Conservation (phyloP, 2,329 filamentous ascomycete species). For the Tolypocladium guangdongense region DNA sequence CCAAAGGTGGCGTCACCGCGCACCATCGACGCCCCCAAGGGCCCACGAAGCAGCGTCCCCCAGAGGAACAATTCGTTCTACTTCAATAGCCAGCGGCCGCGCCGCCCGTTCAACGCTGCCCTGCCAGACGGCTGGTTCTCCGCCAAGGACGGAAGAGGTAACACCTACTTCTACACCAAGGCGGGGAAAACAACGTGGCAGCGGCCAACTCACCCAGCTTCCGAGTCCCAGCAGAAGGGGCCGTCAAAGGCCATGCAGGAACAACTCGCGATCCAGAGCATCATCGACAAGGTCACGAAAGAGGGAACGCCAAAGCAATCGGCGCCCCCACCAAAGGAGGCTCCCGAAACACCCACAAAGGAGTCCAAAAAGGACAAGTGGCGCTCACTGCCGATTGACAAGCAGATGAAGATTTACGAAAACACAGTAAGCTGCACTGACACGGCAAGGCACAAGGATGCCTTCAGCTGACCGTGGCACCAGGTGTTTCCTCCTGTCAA, state of each 20-base stretch:
- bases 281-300: slow-evolving; percentile 75
- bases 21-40: slow-evolving; percentile 43
- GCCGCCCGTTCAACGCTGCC: slow-evolving; percentile 41
- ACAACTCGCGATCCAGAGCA: slow-evolving; percentile 68
- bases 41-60: slow-evolving; percentile 47
- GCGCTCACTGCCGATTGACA: slow-evolving; percentile 60
- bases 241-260: slow-evolving; percentile 53
- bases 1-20: slow-evolving; percentile 31
- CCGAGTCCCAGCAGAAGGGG: slow-evolving; percentile 50
- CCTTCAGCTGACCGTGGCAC: not conserved
- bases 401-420: slow-evolving; percentile 92
- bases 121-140: slow-evolving; percentile 82
- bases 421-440: slow-evolving; percentile 57
- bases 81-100: slow-evolving; percentile 35
- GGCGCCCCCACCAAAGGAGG: slow-evolving; percentile 54
- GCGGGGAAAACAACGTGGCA: slow-evolving; percentile 73
- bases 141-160: slow-evolving; percentile 58
- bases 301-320: slow-evolving; percentile 40
- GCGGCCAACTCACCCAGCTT: slow-evolving; percentile 58
- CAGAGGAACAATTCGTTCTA: slow-evolving; percentile 44
- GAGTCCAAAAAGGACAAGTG: slow-evolving; percentile 61
- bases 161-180: slow-evolving; percentile 77
- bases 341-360: slow-evolving; percentile 40
- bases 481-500: slow-evolving; percentile 80
- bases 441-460: not conserved